phyloP scores from a whole-genome alignment of 139 green algal genomes.

The Tetraselmis striata region DNA sequence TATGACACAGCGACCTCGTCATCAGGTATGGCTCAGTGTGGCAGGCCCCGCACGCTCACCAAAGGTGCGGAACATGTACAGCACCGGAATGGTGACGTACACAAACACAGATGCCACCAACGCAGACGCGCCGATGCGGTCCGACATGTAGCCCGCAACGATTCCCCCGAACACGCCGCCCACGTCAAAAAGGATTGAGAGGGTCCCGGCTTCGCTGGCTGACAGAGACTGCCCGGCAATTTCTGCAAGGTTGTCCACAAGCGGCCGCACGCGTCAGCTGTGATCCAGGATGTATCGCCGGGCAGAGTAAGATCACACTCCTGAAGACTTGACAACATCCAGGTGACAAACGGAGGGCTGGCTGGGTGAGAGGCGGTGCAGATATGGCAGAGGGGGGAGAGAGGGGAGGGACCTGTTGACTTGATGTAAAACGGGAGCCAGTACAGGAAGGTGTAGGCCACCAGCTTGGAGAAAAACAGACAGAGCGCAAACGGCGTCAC shows the following conservation, averaged over 20 bases:
- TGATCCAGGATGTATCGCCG: too few species aligned
- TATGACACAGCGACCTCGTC: not conserved
- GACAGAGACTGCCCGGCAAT: constrained; percentile 28
- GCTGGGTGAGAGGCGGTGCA: not conserved
- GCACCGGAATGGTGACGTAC: constrained; percentile 62
- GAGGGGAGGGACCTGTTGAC: constrained; percentile 27
- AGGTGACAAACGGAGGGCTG: too few species aligned
- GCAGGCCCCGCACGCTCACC: too few species aligned
- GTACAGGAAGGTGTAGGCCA: constrained; percentile 97
- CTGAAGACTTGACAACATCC: too few species aligned
- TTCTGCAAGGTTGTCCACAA: too few species aligned
- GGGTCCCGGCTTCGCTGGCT: constrained; percentile 55
- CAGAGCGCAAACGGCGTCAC: constrained; percentile 81
- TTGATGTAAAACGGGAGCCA: constrained; percentile 97
- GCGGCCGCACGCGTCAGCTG: too few species aligned
- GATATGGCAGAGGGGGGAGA: not conserved
- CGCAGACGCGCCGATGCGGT: constrained; percentile 59
- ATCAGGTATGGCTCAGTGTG: not conserved
- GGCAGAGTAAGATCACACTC: too few species aligned
- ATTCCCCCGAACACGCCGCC: constrained; percentile 83
- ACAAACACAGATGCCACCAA: constrained; percentile 71
- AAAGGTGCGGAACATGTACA: constrained; percentile 75
- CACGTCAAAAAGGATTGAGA: constrained; percentile 89
- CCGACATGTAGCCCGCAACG: constrained; percentile 78
- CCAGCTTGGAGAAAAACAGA: constrained; percentile 96